Evolutionary conservation across 768 basidiomycete genomes (phyloP).

Genomic region (Cyclocybe aegerita): DNA sequence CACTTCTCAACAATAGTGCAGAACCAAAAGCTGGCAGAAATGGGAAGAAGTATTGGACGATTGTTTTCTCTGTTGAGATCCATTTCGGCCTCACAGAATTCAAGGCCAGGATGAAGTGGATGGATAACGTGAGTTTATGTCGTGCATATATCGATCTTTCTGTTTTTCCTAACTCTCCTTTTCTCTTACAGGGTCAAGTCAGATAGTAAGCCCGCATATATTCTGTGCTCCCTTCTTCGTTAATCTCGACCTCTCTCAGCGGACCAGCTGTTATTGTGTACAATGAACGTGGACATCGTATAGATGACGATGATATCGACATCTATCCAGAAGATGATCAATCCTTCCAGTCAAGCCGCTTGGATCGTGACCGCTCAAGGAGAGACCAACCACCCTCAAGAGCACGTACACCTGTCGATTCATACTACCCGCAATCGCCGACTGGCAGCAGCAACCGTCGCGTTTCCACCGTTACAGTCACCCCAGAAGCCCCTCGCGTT

Average conservation of each 20-base stretch:
- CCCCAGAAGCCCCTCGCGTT: slow-evolving; percentile 15
- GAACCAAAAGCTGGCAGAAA: slow-evolving; percentile 61
- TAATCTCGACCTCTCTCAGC: slow-evolving; percentile 31
- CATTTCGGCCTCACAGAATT: slow-evolving; percentile 84
- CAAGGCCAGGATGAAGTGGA: slow-evolving; percentile 80
- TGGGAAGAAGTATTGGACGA: slow-evolving; percentile 79
- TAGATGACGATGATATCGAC: slow-evolving; percentile 73
- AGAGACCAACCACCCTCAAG: slow-evolving; percentile 45
- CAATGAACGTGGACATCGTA: slow-evolving; percentile 74
- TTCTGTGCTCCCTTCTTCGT: not conserved
- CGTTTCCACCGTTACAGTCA: slow-evolving; percentile 6
- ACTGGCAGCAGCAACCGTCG: slow-evolving; percentile 21
- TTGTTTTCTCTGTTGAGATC: slow-evolving; percentile 82
- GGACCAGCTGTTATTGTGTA: slow-evolving; percentile 81
- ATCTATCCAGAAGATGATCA: slow-evolving; percentile 64
- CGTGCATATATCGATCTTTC: not conserved
- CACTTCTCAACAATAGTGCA: slow-evolving; percentile 69
- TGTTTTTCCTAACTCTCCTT: not conserved
- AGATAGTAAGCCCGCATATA: slow-evolving; percentile 57
- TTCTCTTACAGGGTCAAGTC: slow-evolving; percentile 50
- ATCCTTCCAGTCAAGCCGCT: slow-evolving; percentile 21
- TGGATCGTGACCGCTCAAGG: slow-evolving; percentile 34
- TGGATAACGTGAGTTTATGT: slow-evolving; percentile 60
- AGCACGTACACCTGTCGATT: slow-evolving; percentile 48
- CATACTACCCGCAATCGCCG: slow-evolving; percentile 25